Percentiles rank a stretch among this genome's conserved stretches.
phyloP scores from a whole-genome alignment of 2,329 filamentous ascomycete genomes.

The Septoria petroselini region DNA sequence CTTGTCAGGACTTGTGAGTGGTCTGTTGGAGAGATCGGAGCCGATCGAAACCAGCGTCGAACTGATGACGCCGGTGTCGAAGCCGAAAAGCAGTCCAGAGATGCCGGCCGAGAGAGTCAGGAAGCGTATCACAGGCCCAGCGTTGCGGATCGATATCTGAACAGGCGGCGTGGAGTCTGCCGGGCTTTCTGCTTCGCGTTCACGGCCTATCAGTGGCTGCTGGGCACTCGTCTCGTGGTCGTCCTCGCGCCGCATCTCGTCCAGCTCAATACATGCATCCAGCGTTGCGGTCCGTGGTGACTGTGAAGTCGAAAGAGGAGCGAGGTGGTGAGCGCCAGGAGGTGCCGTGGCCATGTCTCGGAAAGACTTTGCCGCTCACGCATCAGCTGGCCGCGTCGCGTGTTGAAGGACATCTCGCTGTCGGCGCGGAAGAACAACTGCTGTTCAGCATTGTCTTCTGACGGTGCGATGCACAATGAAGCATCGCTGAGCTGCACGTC shows the following conservation, averaged over 20 bases:
- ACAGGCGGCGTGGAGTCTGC: not conserved
- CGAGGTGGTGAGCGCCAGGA: not conserved
- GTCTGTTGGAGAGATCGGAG: slow-evolving; percentile 51
- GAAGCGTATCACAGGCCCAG: slow-evolving; percentile 48
- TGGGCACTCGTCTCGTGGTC: slow-evolving; percentile 32
- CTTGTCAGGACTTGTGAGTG: slow-evolving; percentile 54
- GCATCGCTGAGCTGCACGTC: no score
- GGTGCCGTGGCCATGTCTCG: slow-evolving; percentile 6
- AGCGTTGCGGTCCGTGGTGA: slow-evolving; percentile 5
- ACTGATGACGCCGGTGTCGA: slow-evolving; percentile 62
- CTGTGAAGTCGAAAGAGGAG: not conserved
- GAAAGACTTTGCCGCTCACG: slow-evolving; percentile 2
- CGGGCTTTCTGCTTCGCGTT: not conserved
- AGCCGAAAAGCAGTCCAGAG: slow-evolving; percentile 59
- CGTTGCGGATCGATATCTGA: slow-evolving; percentile 24
- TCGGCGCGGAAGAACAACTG: slow-evolving; percentile 6
- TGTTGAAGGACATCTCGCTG: slow-evolving; percentile 4
- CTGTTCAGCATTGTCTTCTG: not conserved
- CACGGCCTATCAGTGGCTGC: slow-evolving; percentile 20
- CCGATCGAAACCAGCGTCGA: slow-evolving; percentile 57
- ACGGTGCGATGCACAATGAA: not conserved
- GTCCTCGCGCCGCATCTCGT: slow-evolving; percentile 20
- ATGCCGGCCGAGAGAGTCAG: slow-evolving; percentile 58
- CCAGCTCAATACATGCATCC: slow-evolving; percentile 17
- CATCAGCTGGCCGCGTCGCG: slow-evolving; percentile 5